These are phyloP conservation scores for Scytalidium sp. DNA, from an alignment of 2,329 filamentous ascomycete genomes.

Conservation along the genomic window DNA sequence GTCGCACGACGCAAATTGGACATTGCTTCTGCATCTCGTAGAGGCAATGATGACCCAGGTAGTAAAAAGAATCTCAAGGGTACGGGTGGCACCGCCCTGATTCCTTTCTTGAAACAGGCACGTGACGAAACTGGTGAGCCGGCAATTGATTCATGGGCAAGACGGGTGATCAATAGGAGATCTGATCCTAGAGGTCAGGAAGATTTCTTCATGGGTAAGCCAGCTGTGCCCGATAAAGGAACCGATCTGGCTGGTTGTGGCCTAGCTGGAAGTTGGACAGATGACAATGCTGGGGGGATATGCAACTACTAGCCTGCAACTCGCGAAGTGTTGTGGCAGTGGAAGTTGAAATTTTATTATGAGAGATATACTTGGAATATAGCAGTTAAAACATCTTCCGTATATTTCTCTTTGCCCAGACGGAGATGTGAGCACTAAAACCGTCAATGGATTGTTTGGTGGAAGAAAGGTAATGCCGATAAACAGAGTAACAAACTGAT, in stretches of 20 bases:
- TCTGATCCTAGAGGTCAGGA: constrained; percentile 40
- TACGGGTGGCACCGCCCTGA: constrained; percentile 89
- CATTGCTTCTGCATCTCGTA: constrained; percentile 54
- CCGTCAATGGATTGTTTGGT: no score
- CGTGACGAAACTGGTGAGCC: constrained; percentile 94
- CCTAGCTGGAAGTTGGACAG: constrained; percentile 83
- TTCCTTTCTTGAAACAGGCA: constrained; percentile 95
- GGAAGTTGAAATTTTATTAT: background rate
- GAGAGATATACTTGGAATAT: no score
- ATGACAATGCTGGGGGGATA: constrained; percentile 67
- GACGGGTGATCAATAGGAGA: constrained; percentile 17
- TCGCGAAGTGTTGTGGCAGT: background rate
- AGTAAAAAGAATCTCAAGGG: constrained; percentile 66
- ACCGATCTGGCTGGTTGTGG: constrained; percentile 47
- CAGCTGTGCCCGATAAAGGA: constrained; percentile 31
- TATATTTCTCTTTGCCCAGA: no score
- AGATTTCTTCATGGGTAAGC: constrained; percentile 57
- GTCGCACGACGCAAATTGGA: constrained; percentile 56
- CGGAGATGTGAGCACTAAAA: no score
- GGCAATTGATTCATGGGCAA: constrained; percentile 67
- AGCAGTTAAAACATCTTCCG: no score
- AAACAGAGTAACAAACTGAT: no score
- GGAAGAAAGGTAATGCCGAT: no score
- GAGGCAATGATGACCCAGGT: constrained; percentile 35
- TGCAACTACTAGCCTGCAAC: constrained; percentile 25